A percentile compares a stretch with the other conserved stretches of the same genome.
Conservation (phyloP, 192 early-diverging fungal species). For the Lunasporangiospora selenospora region DNA sequence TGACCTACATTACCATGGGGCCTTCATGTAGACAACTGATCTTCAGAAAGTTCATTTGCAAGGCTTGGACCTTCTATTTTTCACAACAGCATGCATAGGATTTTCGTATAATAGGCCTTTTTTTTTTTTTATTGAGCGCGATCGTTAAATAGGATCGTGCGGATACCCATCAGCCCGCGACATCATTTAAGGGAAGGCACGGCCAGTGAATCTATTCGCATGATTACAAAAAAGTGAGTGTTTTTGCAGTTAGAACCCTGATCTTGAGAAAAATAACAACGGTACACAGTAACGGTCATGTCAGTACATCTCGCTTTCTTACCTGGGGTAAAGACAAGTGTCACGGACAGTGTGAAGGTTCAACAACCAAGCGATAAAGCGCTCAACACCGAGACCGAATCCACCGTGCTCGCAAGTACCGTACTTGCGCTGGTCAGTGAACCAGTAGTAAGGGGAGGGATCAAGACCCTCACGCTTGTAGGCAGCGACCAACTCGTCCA, state of each 20-base stretch:
- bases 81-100: too few species aligned
- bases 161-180: too few species aligned
- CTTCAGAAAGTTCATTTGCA: too few species aligned
- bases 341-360: constrained; percentile 92
- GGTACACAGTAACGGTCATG: neutral
- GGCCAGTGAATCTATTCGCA: constrained; percentile 38
- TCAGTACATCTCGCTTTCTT: neutral
- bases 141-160: too few species aligned
- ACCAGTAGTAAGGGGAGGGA: constrained; percentile 98
- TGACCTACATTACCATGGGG: too few species aligned
- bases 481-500: constrained; percentile 79
- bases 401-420: constrained; percentile 97
- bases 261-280: neutral
- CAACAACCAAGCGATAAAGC: constrained; percentile 96
- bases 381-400: constrained; percentile 96
- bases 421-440: constrained; percentile 99
- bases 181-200: constrained; percentile 48
- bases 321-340: constrained; percentile 92
- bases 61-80: too few species aligned
- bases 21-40: too few species aligned
- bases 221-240: constrained; percentile 1
- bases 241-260: too few species aligned
- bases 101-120: too few species aligned
- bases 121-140: too few species aligned
- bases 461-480: constrained; percentile 91